Evolutionary conservation across 1,284 basidiomycete species (phyloP).

Genomic region (Ustilago loliicola): DNA sequence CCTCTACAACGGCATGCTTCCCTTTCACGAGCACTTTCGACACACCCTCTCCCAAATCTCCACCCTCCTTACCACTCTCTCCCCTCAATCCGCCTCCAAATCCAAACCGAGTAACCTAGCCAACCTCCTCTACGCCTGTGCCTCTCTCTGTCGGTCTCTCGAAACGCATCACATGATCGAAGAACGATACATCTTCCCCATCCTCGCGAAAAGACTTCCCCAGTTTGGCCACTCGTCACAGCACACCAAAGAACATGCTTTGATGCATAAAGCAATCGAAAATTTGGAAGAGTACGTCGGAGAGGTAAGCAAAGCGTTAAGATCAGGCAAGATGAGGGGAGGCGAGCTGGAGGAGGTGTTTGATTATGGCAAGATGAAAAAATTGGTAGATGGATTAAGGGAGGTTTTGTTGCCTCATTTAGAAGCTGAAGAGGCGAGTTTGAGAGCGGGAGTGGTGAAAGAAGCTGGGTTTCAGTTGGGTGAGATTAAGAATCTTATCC

Average conservation of each 20-base stretch:
- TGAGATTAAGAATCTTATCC: slow-evolving; percentile 44
- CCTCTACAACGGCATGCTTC: slow-evolving; percentile 55
- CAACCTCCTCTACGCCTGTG: slow-evolving; percentile 31
- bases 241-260: slow-evolving; percentile 51
- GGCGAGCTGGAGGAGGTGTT: slow-evolving; percentile 32
- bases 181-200: slow-evolving; percentile 63
- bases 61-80: slow-evolving; percentile 22
- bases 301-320: slow-evolving; percentile 12
- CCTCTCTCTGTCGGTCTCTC: slow-evolving; percentile 36
- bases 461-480: slow-evolving; percentile 47
- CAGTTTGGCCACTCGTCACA: slow-evolving; percentile 49
- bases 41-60: slow-evolving; percentile 34
- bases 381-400: slow-evolving; percentile 29
- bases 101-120: slow-evolving; percentile 24
- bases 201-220: slow-evolving; percentile 56
- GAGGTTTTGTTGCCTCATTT: slow-evolving; percentile 53
- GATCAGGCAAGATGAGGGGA: slow-evolving; percentile 24
- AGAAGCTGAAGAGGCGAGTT: slow-evolving; percentile 54
- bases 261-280: slow-evolving; percentile 49
- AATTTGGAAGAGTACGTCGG: slow-evolving; percentile 33
- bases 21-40: slow-evolving; percentile 58
- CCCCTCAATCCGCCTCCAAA: slow-evolving; percentile 17
- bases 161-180: slow-evolving; percentile 65
- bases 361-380: slow-evolving; percentile 38
- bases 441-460: slow-evolving; percentile 46